Evolutionary conservation across 2,329 filamentous ascomycete species (phyloP).

Genomic region (Aschersonia sp.): DNA sequence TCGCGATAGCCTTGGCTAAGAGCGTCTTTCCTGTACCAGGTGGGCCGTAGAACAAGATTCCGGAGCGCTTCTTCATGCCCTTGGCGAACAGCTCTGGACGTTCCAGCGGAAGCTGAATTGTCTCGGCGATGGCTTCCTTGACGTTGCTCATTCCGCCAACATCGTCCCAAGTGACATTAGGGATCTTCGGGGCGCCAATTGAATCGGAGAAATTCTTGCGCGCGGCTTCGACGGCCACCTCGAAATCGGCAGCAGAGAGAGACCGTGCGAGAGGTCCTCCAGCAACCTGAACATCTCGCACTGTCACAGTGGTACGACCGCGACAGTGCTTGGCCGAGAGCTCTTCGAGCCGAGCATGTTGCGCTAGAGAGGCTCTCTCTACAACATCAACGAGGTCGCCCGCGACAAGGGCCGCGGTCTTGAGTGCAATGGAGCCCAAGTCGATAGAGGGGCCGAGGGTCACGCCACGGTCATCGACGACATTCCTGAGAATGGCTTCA

Average conservation of each 20-base stretch:
- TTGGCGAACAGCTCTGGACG: slow-evolving; percentile 88
- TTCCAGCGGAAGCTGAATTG: slow-evolving; percentile 84
- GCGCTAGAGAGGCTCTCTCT: slow-evolving; percentile 70
- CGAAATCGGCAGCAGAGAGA: slow-evolving; percentile 72
- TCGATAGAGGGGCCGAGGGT: slow-evolving; percentile 74
- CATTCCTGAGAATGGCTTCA: slow-evolving; percentile 70
- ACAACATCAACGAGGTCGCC: slow-evolving; percentile 91
- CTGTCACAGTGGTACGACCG: slow-evolving; percentile 33
- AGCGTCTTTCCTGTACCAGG: slow-evolving; percentile 86
- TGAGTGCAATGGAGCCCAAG: slow-evolving; percentile 71
- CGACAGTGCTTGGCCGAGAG: slow-evolving; percentile 39
- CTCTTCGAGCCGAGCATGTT: slow-evolving; percentile 58
- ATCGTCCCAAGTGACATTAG: slow-evolving; percentile 91
- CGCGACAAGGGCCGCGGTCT: slow-evolving; percentile 89
- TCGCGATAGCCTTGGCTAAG: slow-evolving; percentile 85
- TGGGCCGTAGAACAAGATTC: slow-evolving; percentile 83
- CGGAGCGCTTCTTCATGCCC: slow-evolving; percentile 95
- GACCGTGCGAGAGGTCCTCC: slow-evolving; percentile 68
- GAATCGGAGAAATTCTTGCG: slow-evolving; percentile 96
- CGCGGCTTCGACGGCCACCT: slow-evolving; percentile 84
- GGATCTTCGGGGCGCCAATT: slow-evolving; percentile 95
- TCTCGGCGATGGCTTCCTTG: slow-evolving; percentile 94
- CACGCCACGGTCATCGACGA: slow-evolving; percentile 62
- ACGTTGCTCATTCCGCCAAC: slow-evolving; percentile 87
- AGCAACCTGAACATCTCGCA: slow-evolving; percentile 76